Percentiles rank a stretch among this genome's conserved stretches.
Conservation (phyloP, 2,329 filamentous ascomycete species). For the Aspergillus tamarii region DNA sequence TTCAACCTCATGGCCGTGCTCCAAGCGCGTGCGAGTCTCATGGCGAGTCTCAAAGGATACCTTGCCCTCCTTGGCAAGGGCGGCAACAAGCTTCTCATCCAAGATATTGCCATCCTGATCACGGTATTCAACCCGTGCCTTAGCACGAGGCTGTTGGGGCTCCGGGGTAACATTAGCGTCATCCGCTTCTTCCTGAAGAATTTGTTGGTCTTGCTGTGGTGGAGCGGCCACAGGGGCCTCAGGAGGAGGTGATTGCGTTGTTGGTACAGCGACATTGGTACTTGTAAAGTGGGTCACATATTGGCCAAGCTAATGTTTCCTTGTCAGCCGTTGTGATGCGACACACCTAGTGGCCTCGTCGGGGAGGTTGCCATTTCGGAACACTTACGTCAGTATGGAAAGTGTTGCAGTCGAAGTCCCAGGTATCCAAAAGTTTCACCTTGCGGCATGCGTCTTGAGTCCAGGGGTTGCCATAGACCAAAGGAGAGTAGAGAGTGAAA, state of each 20-base stretch:
- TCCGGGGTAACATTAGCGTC: constrained; percentile 39
- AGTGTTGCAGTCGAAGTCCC: constrained; percentile 98
- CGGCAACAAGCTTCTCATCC: constrained; percentile 78
- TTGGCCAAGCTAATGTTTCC: constrained; percentile 40
- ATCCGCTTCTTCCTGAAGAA: constrained; percentile 23
- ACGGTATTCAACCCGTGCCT: constrained; percentile 90
- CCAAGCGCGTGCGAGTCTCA: constrained; percentile 86
- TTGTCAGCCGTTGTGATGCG: constrained; percentile 30
- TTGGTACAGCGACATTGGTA: constrained; percentile 27
- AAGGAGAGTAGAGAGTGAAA: constrained; percentile 83
- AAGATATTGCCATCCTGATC: constrained; percentile 92
- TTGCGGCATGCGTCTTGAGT: constrained; percentile 83
- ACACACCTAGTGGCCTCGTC: constrained; percentile 30
- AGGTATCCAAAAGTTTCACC: constrained; percentile 83
- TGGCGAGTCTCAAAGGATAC: constrained; percentile 95
- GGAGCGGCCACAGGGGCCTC: constrained; percentile 21
- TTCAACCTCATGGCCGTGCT: constrained; percentile 74
- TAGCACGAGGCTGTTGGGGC: constrained; percentile 51
- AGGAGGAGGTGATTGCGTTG: constrained; percentile 20
- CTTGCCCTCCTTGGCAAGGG: constrained; percentile 73
- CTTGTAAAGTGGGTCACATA: constrained; percentile 39
- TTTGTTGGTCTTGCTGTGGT: constrained; percentile 27
- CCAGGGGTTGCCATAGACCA: constrained; percentile 93
- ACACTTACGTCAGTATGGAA: constrained; percentile 83
- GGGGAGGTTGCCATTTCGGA: constrained; percentile 35